Base-by-base conservation (phyloP, 1,284 basidiomycete species). In the Xerocomus minutiporus region DNA sequence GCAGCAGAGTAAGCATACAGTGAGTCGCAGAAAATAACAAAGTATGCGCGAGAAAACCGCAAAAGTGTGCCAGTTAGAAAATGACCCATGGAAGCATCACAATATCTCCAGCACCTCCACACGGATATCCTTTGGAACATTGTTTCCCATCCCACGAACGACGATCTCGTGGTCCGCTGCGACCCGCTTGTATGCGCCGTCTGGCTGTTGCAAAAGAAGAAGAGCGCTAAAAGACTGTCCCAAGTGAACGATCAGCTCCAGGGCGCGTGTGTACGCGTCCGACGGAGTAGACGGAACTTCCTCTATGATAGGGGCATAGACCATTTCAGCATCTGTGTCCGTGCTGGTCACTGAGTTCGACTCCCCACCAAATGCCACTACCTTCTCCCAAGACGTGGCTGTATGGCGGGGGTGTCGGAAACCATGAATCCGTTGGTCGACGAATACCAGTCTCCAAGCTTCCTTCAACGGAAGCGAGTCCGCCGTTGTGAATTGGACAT, bases 131-230 rank as follows among this genome's bases (percentile, higher is more conserved):
- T 35, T 39, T 25, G 42, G 35, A 26, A 40, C 12, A 17, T 50
- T 38, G 20, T 38, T 45, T 26, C 35, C 35, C 20, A 36, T 39
- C 41, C 49, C 32, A 8, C 20, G 13, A 8, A 45, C 20, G 8
- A 45, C 28, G 4, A 50, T 45, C 35, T 39, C 42, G 20, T 39
- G 34, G 3, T 50, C 42, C 8, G 49, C 42, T 12, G 49, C 49
- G 4, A 44, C 42, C 8, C 49, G 49, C 28, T 39, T 50, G 42
- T 50, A 50, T 9, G 34, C 42, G 6, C 42, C 42, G 12, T 50
- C 49, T 3, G 28, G 20, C 8, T 50, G 49, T 8, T 12, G 41
- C 41, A 38, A 38, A 13, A 50, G 35, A 8, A 50, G 9, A 5
- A 44, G 25, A 4, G 49, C 26, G 3, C 12, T 38, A 11, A 50